Conservation (phyloP, 2,329 filamentous ascomycete genomes). For the Aureobasidium sp. region DNA sequence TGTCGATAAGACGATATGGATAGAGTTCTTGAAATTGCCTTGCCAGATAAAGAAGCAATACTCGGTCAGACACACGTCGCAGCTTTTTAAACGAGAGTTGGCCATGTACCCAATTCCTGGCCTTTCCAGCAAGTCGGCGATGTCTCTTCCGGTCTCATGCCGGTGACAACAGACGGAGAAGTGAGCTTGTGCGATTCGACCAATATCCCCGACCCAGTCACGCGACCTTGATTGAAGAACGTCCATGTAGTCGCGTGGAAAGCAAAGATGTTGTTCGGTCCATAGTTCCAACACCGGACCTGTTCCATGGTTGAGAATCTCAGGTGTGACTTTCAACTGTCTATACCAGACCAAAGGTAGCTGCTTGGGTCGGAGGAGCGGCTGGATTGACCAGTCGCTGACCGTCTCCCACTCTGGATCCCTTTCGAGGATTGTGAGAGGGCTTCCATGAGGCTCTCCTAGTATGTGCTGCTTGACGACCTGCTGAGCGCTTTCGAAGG, state of each 20-base stretch:
- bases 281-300: neutral
- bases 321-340: neutral
- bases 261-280: neutral
- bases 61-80: neutral
- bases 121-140: neutral
- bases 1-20: neutral
- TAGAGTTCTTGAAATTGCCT: too few species aligned
- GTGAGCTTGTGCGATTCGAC: neutral
- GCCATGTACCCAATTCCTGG: too few species aligned
- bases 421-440: neutral
- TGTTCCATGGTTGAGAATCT: neutral
- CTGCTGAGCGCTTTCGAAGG: neutral
- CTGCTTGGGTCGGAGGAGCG: neutral
- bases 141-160: neutral
- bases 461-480: neutral
- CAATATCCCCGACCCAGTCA: neutral
- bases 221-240: neutral
- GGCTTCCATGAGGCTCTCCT: neutral
- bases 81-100: neutral
- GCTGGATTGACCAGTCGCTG: neutral
- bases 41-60: neutral
- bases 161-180: neutral
- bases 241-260: neutral
- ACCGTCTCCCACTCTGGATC: neutral
- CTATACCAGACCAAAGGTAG: neutral